Evolutionary conservation across 2,329 filamentous ascomycete genomes (phyloP).

Genomic region (Cercospora sojina): DNA sequence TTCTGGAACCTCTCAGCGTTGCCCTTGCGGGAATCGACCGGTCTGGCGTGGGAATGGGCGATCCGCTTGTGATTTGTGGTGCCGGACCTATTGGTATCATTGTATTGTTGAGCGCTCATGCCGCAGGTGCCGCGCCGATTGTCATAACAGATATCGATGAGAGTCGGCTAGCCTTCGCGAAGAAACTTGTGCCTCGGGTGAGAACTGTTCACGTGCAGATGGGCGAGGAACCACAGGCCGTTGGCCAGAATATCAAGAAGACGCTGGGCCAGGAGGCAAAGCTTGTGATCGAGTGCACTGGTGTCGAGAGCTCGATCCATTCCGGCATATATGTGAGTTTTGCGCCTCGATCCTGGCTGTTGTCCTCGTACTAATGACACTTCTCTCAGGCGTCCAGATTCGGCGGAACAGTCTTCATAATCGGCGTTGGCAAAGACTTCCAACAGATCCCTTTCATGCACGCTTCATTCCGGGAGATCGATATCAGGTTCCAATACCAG

Average conservation of each 20-base stretch:
- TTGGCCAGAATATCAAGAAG: conserved; percentile 39
- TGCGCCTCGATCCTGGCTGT: background rate
- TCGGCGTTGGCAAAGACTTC: conserved; percentile 40
- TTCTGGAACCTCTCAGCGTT: conserved; percentile 52
- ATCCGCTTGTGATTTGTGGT: conserved; percentile 41
- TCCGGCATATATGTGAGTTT: conserved; percentile 36
- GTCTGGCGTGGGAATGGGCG: conserved; percentile 42
- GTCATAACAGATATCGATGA: conserved; percentile 49
- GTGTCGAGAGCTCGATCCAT: conserved; percentile 37
- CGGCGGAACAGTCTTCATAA: conserved; percentile 41
- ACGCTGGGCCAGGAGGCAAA: conserved; percentile 38
- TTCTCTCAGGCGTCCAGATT: conserved; percentile 34
- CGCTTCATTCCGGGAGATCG: conserved; percentile 41
- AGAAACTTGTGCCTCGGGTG: conserved; percentile 40
- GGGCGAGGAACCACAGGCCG: conserved; percentile 40
- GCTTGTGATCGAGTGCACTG: conserved; percentile 40
- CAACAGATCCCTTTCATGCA: conserved; percentile 44
- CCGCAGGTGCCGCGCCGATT: conserved; percentile 46
- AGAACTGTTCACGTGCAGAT: conserved; percentile 40
- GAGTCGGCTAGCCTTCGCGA: conserved; percentile 41
- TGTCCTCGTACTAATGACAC: conserved; percentile 9
- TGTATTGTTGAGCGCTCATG: conserved; percentile 45
- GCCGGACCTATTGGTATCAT: conserved; percentile 43
- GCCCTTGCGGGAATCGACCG: conserved; percentile 48
- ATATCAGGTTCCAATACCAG: conserved; percentile 43